Conservation (phyloP, 2,329 filamentous ascomycete genomes). For the Arachnopeziza araneosa region DNA sequence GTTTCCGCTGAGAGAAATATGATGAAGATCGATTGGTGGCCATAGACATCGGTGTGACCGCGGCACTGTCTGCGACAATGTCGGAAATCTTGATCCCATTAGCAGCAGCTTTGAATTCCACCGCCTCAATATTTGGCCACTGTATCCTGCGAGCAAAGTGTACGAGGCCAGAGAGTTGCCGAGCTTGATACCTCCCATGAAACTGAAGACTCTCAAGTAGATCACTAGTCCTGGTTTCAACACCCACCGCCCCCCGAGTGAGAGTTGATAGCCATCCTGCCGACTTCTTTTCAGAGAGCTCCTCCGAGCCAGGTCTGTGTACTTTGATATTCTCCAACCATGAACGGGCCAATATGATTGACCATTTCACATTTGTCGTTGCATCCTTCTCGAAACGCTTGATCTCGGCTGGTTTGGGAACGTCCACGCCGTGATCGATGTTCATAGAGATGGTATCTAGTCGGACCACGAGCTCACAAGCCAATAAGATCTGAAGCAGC, state of each 20-base stretch:
- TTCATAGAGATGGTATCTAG: constrained; percentile 58
- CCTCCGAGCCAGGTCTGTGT: constrained; percentile 36
- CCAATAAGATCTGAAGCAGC: constrained; percentile 57
- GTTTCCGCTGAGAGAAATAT: constrained; percentile 28
- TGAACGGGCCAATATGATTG: constrained; percentile 54
- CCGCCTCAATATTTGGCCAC: constrained; percentile 54
- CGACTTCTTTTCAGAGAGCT: constrained; percentile 26
- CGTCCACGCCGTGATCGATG: constrained; percentile 48
- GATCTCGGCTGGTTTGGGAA: constrained; percentile 50
- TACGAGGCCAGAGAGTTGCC: constrained; percentile 55
- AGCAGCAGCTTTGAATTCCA: constrained; percentile 26
- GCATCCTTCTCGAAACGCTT: constrained; percentile 57
- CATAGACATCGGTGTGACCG: constrained; percentile 27
- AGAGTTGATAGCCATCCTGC: constrained; percentile 51
- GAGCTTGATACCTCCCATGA: constrained; percentile 43
- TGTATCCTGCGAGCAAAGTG: constrained; percentile 58
- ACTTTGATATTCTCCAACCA: constrained; percentile 66
- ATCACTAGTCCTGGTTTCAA: constrained; percentile 38
- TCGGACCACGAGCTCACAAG: constrained; percentile 60
- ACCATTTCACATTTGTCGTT: constrained; percentile 60
- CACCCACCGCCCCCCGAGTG: constrained; percentile 37
- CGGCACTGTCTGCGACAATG: constrained; percentile 20
- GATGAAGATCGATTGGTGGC: constrained; percentile 25
- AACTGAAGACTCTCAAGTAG: constrained; percentile 34
- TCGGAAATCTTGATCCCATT: constrained; percentile 27